Evolutionary conservation across 1,284 basidiomycete genomes (phyloP).

Genomic region (Lignosus rhinocerotis): DNA sequence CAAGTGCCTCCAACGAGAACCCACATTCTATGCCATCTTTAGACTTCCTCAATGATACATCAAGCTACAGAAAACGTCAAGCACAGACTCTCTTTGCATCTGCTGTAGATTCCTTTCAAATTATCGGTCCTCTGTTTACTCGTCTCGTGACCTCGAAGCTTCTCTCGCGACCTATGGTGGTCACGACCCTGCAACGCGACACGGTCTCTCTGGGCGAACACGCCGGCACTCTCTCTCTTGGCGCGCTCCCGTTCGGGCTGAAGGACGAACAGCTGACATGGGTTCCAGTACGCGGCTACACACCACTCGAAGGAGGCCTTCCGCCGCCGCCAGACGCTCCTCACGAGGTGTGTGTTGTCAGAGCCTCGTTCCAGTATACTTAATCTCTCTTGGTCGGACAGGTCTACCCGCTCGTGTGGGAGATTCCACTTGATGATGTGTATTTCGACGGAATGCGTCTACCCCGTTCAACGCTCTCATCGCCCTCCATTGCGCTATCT

Average conservation of each 20-base stretch:
- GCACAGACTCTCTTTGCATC: conserved; percentile 12
- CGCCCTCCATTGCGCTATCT: conserved; percentile 40
- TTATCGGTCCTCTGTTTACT: conserved; percentile 32
- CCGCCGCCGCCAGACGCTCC: conserved; percentile 33
- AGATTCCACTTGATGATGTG: conserved; percentile 56
- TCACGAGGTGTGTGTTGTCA: conserved; percentile 31
- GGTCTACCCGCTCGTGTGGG: conserved; percentile 46
- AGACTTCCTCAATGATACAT: conserved; percentile 16
- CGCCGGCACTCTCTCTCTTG: conserved; percentile 40
- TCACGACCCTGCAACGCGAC: conserved; percentile 40
- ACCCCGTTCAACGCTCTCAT: conserved; percentile 41
- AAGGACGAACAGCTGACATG: conserved; percentile 37
- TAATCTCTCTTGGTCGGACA: conserved; percentile 4
- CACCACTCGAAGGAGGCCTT: conserved; percentile 37
- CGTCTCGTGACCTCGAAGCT: conserved; percentile 26
- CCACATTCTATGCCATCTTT: conserved; percentile 16
- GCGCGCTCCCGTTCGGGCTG: conserved; percentile 39
- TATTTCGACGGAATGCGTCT: conserved; percentile 53
- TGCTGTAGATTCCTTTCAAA: conserved; percentile 30
- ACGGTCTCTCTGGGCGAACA: conserved; percentile 38
- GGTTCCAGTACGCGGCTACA: conserved; percentile 41
- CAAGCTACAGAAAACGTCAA: conserved; percentile 10
- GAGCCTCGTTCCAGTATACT: neutral
- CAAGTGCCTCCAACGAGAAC: neutral
- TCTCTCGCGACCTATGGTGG: conserved; percentile 28